These are phyloP conservation scores for Nannizziopsis barbatae DNA, from an alignment of 2,329 filamentous ascomycete genomes.

Conservation along the genomic window DNA sequence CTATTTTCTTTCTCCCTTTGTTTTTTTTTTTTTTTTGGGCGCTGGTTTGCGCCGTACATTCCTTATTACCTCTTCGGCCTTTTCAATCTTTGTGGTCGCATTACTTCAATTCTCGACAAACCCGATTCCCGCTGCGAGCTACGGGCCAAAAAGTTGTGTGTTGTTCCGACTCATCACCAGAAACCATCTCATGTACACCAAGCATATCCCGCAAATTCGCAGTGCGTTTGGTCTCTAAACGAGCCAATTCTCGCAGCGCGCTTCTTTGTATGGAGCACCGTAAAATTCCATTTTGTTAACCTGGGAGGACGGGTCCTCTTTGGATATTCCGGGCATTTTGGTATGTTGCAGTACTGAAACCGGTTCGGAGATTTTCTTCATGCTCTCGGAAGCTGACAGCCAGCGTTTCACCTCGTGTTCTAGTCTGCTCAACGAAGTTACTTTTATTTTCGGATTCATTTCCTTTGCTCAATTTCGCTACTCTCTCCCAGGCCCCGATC, in stretches of 20 bases:
- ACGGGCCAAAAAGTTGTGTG: neutral
- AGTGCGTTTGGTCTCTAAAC: neutral
- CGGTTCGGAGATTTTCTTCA: neutral
- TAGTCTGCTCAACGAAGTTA: neutral
- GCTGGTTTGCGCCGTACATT: constrained; percentile 11
- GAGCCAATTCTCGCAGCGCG: neutral
- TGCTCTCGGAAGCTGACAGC: neutral
- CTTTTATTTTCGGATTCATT: neutral
- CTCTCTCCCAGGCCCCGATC: neutral
- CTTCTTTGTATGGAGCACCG: neutral
- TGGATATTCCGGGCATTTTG: neutral
- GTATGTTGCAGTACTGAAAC: constrained; percentile 2
- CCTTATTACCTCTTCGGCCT: constrained; percentile 1
- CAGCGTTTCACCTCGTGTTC: neutral
- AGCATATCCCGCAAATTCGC: neutral
- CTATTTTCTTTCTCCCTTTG: neutral
- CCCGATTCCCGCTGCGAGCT: neutral
- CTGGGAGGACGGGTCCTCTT: constrained; percentile 8
- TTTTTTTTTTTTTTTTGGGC: constrained; percentile 1
- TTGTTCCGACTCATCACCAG: neutral
- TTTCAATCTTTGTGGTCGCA: neutral
- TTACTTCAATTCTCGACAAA: neutral
- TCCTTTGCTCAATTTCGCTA: neutral
- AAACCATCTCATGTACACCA: no score
- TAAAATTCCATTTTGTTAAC: neutral